Base-by-base conservation (phyloP, 495 filamentous ascomycete genomes). In the Penicillium daleae region DNA sequence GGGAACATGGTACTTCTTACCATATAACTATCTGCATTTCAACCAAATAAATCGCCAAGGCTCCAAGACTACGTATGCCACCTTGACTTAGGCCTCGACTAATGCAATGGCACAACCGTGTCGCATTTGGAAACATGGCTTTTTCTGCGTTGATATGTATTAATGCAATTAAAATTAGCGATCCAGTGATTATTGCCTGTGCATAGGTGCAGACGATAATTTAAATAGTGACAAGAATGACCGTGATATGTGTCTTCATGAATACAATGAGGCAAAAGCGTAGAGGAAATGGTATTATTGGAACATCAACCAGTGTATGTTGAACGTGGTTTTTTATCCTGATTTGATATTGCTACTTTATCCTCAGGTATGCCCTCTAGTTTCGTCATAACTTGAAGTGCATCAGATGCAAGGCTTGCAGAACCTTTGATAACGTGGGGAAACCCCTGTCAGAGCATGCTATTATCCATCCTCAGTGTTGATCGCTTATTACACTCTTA, bases 71-170 rank as follows among this genome's bases (percentile, higher is more conserved):
- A 10, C 5, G 19, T n/a, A 44, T 44, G 26, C 29, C 19, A 39
- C 17, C 39, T 39, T 62, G 9, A n/a, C n/a, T 29, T 57, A 57
- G 1, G 44, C 21, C 8, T 52, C 24, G 24, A 52, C 53, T 62
- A 50, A 46, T 62, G 60, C 54, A 50, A 62, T 51, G 54, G 26
- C 27, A 52, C 54, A 33, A 42, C 60, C 60, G 44, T 57, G 60
- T 63, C 54, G 46, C 60, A 42, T 62, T 62, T 32, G 54, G 60
- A 24, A 57, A 57, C 15, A n/a, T 24, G 29, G 6, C 12, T 51
- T 52, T n/a, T 32, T 58, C 26, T 32, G 10, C 17, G 3, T 4
- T 26, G 46, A 24, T 3, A 46, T 46, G 6, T 21, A 46, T 31
- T 31, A 31, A 31, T 31, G 29, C 29, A 31, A n/a, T n/a, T n/a